Percentiles rank a stretch among this genome's conserved stretches.
Evolutionary conservation across 2,329 filamentous ascomycete genomes (phyloP).

Genomic region (Westerdykella sp.): DNA sequence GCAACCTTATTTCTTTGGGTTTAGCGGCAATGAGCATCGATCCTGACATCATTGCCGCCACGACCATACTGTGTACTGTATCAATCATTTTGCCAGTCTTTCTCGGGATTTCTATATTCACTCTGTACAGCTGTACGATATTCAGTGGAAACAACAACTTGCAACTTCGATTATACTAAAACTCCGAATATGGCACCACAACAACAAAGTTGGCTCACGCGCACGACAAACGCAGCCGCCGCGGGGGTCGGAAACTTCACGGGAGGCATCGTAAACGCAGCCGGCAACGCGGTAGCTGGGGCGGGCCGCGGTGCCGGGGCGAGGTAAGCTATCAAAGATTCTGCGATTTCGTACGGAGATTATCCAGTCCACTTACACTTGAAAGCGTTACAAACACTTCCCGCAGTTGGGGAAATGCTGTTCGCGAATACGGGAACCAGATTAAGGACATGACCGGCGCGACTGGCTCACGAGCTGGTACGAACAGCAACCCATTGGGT

Average conservation of each 20-base stretch:
- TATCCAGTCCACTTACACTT: conserved; percentile 1
- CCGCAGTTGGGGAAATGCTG: conserved; percentile 43
- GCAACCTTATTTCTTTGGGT: conserved; percentile 17
- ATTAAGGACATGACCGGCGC: conserved; percentile 46
- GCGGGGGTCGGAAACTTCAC: conserved; percentile 42
- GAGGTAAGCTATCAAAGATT: conserved; percentile 22
- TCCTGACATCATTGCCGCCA: conserved; percentile 13
- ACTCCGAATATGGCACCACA: conserved; percentile 16
- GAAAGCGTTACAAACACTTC: conserved; percentile 41
- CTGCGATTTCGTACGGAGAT: background rate
- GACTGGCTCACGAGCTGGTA: conserved; percentile 39
- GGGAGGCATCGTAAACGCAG: conserved; percentile 38
- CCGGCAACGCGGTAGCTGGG: conserved; percentile 44
- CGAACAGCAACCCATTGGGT: conserved; percentile 44
- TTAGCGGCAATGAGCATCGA: conserved; percentile 7
- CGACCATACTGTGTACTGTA: too few species aligned
- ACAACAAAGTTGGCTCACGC: conserved; percentile 43
- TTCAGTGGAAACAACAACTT: background rate
- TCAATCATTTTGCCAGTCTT: background rate
- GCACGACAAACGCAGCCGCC: conserved; percentile 39
- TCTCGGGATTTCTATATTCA: background rate
- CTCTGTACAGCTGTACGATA: conserved; percentile 1
- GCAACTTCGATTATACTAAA: background rate
- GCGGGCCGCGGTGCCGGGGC: conserved; percentile 41
- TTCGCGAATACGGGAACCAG: conserved; percentile 46